Evolutionary conservation across 495 filamentous ascomycete species (phyloP).

Genomic region (Alectoria sarmentosa): DNA sequence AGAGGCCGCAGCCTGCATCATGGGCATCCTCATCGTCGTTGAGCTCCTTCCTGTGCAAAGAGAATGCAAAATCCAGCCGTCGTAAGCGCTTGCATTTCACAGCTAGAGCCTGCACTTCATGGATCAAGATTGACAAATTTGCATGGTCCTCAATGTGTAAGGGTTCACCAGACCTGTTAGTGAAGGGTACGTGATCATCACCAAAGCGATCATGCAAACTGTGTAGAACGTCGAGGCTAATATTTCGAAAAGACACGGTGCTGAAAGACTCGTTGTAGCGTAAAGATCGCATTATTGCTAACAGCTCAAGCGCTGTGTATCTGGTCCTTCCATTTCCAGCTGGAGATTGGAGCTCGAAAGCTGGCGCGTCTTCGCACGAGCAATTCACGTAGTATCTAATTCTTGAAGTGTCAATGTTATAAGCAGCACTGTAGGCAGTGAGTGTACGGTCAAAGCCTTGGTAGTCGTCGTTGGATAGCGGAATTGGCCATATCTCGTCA

Average conservation of each 20-base stretch:
- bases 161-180: slow-evolving; percentile 48
- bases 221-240: slow-evolving; percentile 63
- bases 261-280: slow-evolving; percentile 89
- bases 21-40: slow-evolving; percentile 42
- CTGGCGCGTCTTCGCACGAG: slow-evolving; percentile 71
- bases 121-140: slow-evolving; percentile 56
- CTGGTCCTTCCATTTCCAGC: slow-evolving; percentile 44
- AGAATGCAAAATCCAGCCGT: slow-evolving; percentile 48
- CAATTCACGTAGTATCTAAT: slow-evolving; percentile 71
- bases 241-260: slow-evolving; percentile 73
- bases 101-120: slow-evolving; percentile 66
- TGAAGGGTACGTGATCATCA: slow-evolving; percentile 53
- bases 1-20: slow-evolving; percentile 69
- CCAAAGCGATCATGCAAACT: slow-evolving; percentile 54
- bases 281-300: slow-evolving; percentile 80
- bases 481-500: slow-evolving; percentile 54
- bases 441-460: slow-evolving; percentile 76
- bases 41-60: slow-evolving; percentile 38
- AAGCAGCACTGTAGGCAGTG: slow-evolving; percentile 78
- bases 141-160: slow-evolving; percentile 54
- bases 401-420: slow-evolving; percentile 62
- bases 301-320: slow-evolving; percentile 67
- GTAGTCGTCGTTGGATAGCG: slow-evolving; percentile 63
- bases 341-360: slow-evolving; percentile 72
- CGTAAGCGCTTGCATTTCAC: slow-evolving; percentile 35